These are phyloP conservation scores for Podaxis rugospora DNA, from an alignment of 768 basidiomycete species.

Conservation along the genomic window DNA sequence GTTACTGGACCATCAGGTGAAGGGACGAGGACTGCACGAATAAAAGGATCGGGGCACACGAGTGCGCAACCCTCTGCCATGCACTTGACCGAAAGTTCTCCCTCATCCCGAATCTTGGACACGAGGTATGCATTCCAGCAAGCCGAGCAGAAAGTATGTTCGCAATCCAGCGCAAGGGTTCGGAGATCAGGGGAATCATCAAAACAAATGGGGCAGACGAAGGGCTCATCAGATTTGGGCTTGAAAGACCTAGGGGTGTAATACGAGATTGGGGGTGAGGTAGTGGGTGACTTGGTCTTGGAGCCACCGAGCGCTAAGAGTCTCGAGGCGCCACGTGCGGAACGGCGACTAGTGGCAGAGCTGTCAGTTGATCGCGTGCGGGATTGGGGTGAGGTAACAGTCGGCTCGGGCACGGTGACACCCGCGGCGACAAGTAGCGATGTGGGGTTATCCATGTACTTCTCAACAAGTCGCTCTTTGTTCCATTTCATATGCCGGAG, in stretches of 20 bases:
- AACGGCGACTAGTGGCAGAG: slow-evolving; percentile 25
- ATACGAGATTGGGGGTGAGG: slow-evolving; percentile 14
- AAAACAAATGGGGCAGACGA: slow-evolving; percentile 93
- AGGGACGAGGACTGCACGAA: slow-evolving; percentile 47
- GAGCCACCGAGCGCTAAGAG: slow-evolving; percentile 29
- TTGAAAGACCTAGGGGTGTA: slow-evolving; percentile 25
- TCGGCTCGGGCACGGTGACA: slow-evolving; percentile 39
- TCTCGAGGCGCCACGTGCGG: slow-evolving; percentile 33
- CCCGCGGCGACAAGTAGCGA: slow-evolving; percentile 74
- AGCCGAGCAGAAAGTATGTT: slow-evolving; percentile 75
- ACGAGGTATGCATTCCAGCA: slow-evolving; percentile 83
- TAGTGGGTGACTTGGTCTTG: slow-evolving; percentile 25
- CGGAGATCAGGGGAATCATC: slow-evolving; percentile 59
- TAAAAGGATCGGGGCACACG: slow-evolving; percentile 59
- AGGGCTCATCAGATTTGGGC: slow-evolving; percentile 40
- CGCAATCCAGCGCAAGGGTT: slow-evolving; percentile 73
- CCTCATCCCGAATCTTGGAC: slow-evolving; percentile 81
- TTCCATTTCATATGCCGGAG: slow-evolving; percentile 90
- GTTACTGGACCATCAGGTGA: slow-evolving; percentile 21
- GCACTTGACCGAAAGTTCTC: slow-evolving; percentile 67
- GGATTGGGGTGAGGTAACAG: slow-evolving; percentile 24
- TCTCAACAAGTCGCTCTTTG: slow-evolving; percentile 92
- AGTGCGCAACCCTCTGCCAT: slow-evolving; percentile 77
- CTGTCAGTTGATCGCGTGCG: slow-evolving; percentile 25
- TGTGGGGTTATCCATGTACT: slow-evolving; percentile 91